Base-by-base conservation (phyloP, 306 rosid genomes). In the Luffa aegyptiaca region DNA sequence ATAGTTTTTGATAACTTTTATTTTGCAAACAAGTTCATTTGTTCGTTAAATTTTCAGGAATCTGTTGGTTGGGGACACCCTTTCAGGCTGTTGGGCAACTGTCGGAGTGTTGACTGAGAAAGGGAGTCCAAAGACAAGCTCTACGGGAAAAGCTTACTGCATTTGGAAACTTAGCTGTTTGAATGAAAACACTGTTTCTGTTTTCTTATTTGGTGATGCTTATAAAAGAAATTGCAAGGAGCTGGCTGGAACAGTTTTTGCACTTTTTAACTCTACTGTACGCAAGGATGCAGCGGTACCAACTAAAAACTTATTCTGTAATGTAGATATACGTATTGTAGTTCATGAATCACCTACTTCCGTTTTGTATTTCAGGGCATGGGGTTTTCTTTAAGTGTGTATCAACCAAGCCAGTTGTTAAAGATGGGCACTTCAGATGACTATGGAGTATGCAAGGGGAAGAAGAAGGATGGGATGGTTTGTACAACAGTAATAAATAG, bases 191-290 rank as follows among this genome's bases (percentile, higher is more conserved):
- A 82, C 84, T 2, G 53, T 89, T 83, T 88, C 98, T 35, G 86
- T 92, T 70, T 95, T 95, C 88, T 84, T 92, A 86, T 95, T 95
- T 70, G 97, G 97, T n/a, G 92, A 95, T 84, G 97, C 93, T 87
- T 92, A 95, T 84, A 84, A 85, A 78, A 87, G 59, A 65, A 86
- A 89, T 82, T 79, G 76, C 36, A 89, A 90, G 26, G 93, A 90
- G 85, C 81, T 80, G 31, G 85, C 89, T 1, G 93, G 97, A 78
- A 79, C 88, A 0, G 93, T 90, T 61, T 89, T 92, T 77, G 97
- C 97, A 7, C 76, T 95, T 31, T 90, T 95, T 68, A 89, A 95
- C 76, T 86, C 87, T 77, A 6, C 88, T 2, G 87, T 91, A 37
- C 97, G 97, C 88, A 92, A 92, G 86, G 98, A 93, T 81, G 66